Conservation (phyloP, 1,284 basidiomycete genomes). For the Tetrapyrgos nigripes region DNA sequence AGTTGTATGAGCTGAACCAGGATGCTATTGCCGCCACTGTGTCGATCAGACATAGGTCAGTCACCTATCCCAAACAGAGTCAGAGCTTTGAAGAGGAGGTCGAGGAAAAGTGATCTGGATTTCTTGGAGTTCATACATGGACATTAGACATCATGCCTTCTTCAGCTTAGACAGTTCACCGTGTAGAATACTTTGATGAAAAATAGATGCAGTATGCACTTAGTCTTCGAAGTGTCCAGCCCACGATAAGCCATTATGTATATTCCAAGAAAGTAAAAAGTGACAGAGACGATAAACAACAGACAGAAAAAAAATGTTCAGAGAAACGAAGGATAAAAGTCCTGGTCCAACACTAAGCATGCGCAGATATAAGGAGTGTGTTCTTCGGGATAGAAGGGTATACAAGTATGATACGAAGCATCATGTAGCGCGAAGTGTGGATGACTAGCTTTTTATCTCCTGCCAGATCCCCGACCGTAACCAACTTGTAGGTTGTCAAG, state of each 20-base stretch:
- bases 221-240: not conserved
- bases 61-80: not conserved
- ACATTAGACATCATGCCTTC: too few species aligned
- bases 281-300: too few species aligned
- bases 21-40: not conserved
- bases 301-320: not conserved
- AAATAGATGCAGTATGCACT: not conserved
- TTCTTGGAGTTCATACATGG: too few species aligned
- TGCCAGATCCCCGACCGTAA: constrained; percentile 77
- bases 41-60: not conserved
- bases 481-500: constrained; percentile 89
- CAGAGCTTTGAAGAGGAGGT: not conserved
- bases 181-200: too few species aligned
- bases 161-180: too few species aligned
- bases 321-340: not conserved
- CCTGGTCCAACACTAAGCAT: not conserved
- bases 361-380: not conserved
- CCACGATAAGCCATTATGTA: not conserved
- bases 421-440: not conserved
- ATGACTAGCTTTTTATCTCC: constrained; percentile 55
- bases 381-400: not conserved
- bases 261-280: not conserved
- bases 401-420: not conserved
- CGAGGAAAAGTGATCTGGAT: not conserved
- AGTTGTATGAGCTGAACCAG: not conserved